A percentile compares a stretch with the other conserved stretches of the same genome.
Evolutionary conservation across 176 grass and related monocot species (phyloP).

Genomic region (Saccharum officinarum): DNA sequence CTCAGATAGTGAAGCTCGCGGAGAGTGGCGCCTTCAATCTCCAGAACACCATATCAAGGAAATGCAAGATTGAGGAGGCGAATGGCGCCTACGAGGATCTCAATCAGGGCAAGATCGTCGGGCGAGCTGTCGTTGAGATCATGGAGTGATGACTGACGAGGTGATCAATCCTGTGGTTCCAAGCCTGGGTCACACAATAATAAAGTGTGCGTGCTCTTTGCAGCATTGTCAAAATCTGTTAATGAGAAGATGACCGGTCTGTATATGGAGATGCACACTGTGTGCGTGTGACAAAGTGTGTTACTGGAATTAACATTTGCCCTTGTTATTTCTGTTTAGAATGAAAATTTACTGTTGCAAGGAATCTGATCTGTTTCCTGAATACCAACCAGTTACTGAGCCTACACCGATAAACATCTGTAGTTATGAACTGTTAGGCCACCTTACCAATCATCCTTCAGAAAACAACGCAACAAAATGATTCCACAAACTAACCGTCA

Average conservation of each 20-base stretch:
- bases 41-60: conserved; percentile 75
- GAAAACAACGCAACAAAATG: too few relatives aligned
- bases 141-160: conserved; percentile 38
- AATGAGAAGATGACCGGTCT: background rate
- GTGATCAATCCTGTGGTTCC: conserved; percentile 3
- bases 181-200: background rate
- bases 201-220: background rate
- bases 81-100: conserved; percentile 81
- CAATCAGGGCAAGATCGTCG: conserved; percentile 74
- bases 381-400: background rate
- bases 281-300: background rate
- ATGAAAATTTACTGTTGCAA: background rate
- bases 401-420: background rate
- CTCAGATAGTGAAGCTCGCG: conserved; percentile 89
- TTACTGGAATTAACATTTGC: background rate
- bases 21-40: conserved; percentile 84
- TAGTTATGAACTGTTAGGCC: background rate
- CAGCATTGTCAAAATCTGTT: background rate
- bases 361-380: background rate
- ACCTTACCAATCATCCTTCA: too few relatives aligned
- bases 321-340: background rate
- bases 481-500: too few relatives aligned
- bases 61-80: conserved; percentile 91
- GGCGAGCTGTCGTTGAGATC: conserved; percentile 87
- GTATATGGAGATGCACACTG: background rate